Evolutionary conservation across 768 basidiomycete species (phyloP), one percentile per base, ranked within the genome.

Genomic region (Dentipellis sp.): DNA sequence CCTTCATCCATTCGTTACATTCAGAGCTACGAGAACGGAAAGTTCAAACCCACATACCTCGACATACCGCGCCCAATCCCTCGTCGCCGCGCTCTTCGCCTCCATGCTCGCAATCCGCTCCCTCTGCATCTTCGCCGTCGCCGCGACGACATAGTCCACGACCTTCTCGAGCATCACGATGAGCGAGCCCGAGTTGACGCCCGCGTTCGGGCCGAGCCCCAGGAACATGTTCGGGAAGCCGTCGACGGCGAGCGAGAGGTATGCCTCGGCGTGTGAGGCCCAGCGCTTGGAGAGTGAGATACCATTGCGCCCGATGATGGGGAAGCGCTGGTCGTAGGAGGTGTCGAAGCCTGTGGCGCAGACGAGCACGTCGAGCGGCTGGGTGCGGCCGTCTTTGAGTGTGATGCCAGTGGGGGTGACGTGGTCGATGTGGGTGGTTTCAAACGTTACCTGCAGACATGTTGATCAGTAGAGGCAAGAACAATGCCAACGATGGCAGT

Each of bases 301-400:
- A 4, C 69, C 69, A 39, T 64, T 58, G n/a, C 62, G 56, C n/a
- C 64, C 64, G 48, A 65, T 59, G 58, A 71, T 63, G 1, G 64
- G 59, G 57, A 62, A 63, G 10, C 55, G 49, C 10, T 57, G 60
- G 9, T 47, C 54, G 50, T 54, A 66, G 10, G 57, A 46, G 3
- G 63, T 58, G 56, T 67, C 63, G 57, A 59, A 65, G 23, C 67
- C 65, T 10, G 70, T 71, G 3, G 70, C 70, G 53, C 62, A 63
- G 10, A 69, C 60, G 55, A 71, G 66, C 23, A 66, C 62, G 57
- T 71, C 70, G 60, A 67, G 66, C 45, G 63, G 61, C 46, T 60
- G 61, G 46, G 62, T 56, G 14, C 35, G 21, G 2, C 69, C 68
- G 38, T 69, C 67, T 29, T 23, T 53, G 10, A 60, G 60, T 53